Percentiles rank a stretch among this genome's conserved stretches.
Evolutionary conservation across 805 yeast species (phyloP).

Genomic region (Yamadazyma insecticola): DNA sequence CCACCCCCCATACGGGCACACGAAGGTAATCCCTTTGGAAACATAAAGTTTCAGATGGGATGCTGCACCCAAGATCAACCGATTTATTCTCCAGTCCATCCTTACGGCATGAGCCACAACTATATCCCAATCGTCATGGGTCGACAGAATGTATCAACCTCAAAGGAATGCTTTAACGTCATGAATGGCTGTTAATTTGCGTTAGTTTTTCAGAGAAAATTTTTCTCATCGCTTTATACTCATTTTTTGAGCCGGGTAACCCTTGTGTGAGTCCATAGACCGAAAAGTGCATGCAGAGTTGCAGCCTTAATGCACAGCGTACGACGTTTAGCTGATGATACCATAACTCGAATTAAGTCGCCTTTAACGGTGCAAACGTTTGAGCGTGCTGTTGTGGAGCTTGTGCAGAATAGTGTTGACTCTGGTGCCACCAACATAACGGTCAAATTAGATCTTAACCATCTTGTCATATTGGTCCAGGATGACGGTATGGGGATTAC

Average conservation of each 20-base stretch:
- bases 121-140: constrained; percentile 66
- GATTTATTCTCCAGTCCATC: constrained; percentile 58
- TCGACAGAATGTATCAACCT: constrained; percentile 67
- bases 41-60: constrained; percentile 47
- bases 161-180: constrained; percentile 61
- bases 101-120: constrained; percentile 43
- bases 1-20: constrained; percentile 69
- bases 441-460: constrained; percentile 28
- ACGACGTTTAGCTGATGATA: background rate
- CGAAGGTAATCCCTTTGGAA: constrained; percentile 74
- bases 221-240: background rate
- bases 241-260: constrained; percentile 1
- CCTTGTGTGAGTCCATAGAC: background rate
- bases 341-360: background rate
- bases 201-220: constrained; percentile 2
- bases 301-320: background rate
- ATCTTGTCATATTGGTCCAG: constrained; percentile 34
- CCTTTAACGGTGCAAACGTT: constrained; percentile 14
- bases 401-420: constrained; percentile 54
- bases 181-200: constrained; percentile 56
- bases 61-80: constrained; percentile 74
- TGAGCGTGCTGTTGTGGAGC: constrained; percentile 42
- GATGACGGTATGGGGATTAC: constrained; percentile 76
- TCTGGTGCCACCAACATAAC: constrained; percentile 40
- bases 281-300: background rate